A percentile compares a stretch with the other conserved stretches of the same genome.
Evolutionary conservation across 352 stramenopile species (phyloP).

Genomic region (Globisporangium irregulare): DNA sequence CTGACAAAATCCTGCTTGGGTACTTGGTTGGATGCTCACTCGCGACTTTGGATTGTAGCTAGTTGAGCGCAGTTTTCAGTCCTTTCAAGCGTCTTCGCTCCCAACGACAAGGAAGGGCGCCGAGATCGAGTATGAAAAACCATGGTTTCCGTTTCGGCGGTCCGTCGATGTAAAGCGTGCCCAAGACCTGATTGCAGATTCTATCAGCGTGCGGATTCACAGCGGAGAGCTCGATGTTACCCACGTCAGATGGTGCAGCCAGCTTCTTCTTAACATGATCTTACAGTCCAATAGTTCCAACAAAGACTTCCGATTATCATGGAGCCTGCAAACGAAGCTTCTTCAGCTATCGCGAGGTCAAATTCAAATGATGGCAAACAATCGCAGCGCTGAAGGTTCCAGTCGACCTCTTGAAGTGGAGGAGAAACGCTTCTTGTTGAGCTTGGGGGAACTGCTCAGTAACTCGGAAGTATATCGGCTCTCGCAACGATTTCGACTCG

Average conservation of each 20-base stretch:
- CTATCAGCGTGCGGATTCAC: constrained; percentile 9
- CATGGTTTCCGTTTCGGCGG: constrained; percentile 55
- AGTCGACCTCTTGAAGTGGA: not conserved
- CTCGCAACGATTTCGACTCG: not conserved
- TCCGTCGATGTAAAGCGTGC: constrained; percentile 13
- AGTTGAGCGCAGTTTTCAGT: not conserved
- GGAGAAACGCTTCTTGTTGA: constrained; percentile 1
- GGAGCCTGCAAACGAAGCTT: not conserved
- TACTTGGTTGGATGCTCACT: not conserved
- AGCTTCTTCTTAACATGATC: constrained; percentile 9
- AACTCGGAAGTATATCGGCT: not conserved
- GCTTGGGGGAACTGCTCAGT: constrained; percentile 4
- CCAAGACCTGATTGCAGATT: constrained; percentile 24
- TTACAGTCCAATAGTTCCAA: not conserved
- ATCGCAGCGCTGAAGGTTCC: not conserved
- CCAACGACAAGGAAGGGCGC: not conserved
- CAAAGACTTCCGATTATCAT: not conserved
- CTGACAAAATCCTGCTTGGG: not conserved
- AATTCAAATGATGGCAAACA: constrained; percentile 3
- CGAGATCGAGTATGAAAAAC: constrained; percentile 16
- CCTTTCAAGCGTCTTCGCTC: not conserved
- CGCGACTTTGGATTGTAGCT: not conserved
- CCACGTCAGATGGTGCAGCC: not conserved
- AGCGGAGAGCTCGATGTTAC: constrained; percentile 6
- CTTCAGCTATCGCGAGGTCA: not conserved